Percentiles rank a stretch among this genome's conserved stretches.
Conservation (phyloP, 768 basidiomycete species). For the Filobasidium wieringae region DNA sequence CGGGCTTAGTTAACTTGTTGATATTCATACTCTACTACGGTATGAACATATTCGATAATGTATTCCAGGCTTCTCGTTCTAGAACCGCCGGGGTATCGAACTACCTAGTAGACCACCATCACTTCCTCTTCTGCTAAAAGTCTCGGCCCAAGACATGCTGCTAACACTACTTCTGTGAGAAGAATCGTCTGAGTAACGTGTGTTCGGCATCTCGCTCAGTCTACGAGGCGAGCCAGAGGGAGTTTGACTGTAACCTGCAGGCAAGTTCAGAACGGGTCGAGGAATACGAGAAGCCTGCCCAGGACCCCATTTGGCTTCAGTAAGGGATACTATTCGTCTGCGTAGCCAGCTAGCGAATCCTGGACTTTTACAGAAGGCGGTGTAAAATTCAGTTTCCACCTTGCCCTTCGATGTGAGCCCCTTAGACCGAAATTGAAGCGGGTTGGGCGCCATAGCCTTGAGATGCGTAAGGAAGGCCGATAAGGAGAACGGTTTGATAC, state of each 20-base stretch:
- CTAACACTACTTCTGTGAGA: background rate
- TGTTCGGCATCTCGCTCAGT: background rate
- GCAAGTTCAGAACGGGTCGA: background rate
- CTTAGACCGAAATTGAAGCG: constrained; percentile 30
- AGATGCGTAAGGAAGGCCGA: constrained; percentile 34
- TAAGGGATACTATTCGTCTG: background rate
- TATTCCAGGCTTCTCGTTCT: too few species aligned
- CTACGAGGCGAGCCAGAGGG: background rate
- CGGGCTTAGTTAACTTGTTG: too few species aligned
- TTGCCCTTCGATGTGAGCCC: constrained; percentile 30
- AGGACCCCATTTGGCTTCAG: background rate
- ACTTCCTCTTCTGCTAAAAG: background rate
- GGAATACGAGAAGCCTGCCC: background rate
- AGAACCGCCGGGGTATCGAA: too few species aligned
- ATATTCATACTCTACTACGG: too few species aligned
- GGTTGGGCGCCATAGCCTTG: constrained; percentile 33
- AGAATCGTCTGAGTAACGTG: background rate
- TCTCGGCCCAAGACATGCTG: background rate
- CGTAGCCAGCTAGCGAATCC: constrained; percentile 33
- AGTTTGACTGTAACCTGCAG: background rate
- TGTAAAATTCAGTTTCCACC: constrained; percentile 37
- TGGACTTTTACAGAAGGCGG: constrained; percentile 31
- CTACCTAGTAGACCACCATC: background rate
- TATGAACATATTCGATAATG: too few species aligned
- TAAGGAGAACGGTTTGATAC: constrained; percentile 34